These are phyloP conservation scores for Acacia crassicarpa DNA, from an alignment of 306 rosid species.

Conservation along the genomic window DNA sequence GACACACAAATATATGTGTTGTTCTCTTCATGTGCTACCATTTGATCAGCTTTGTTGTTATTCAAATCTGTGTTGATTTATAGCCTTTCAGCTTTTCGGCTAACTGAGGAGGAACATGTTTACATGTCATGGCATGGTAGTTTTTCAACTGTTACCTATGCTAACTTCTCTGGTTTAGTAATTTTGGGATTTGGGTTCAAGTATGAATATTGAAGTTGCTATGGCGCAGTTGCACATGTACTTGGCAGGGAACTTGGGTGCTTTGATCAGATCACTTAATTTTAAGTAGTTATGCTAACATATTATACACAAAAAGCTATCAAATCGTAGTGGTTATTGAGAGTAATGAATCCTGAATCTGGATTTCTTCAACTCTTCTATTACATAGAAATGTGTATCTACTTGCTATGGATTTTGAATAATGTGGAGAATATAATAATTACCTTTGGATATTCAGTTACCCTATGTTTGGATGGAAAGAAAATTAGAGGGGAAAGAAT, in stretches of 20 bases:
- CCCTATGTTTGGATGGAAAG: no score
- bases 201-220: neutral
- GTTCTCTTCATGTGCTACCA: constrained; percentile 9
- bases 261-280: neutral
- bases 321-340: neutral
- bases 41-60: neutral
- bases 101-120: neutral
- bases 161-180: neutral
- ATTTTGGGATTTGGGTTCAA: neutral
- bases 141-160: neutral
- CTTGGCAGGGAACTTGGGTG: neutral
- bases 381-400: neutral
- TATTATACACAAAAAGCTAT: neutral
- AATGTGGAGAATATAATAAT: neutral
- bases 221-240: neutral
- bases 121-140: neutral
- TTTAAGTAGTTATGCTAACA: neutral
- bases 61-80: constrained; percentile 3
- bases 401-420: neutral
- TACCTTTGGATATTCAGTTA: neutral
- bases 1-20: neutral
- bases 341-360: neutral
- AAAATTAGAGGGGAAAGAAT: no score
- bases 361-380: neutral
- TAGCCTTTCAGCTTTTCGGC: neutral